Evolutionary conservation across 331 rosid genomes (phyloP).

Genomic region (Acacia concinna): DNA sequence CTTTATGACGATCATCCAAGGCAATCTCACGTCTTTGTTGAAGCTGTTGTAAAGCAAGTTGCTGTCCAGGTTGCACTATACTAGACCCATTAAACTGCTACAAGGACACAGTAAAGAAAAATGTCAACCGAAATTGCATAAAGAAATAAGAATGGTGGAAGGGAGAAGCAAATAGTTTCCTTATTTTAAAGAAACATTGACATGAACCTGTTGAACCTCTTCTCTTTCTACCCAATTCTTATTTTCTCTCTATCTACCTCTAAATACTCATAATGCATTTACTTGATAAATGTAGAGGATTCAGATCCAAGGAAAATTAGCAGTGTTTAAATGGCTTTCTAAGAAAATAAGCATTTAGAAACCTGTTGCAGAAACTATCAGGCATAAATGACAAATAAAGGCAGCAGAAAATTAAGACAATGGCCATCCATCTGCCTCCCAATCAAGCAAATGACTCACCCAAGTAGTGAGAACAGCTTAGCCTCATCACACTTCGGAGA

Average conservation of each 20-base stretch:
- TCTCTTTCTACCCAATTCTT: neutral
- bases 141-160: neutral
- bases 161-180: neutral
- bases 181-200: neutral
- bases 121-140: constrained; percentile 2
- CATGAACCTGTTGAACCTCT: neutral
- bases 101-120: constrained; percentile 29
- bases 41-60: constrained; percentile 56
- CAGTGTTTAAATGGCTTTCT: neutral
- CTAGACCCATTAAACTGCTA: constrained; percentile 65
- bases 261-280: neutral
- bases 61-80: constrained; percentile 62
- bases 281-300: neutral
- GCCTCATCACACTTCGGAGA: neutral
- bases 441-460: neutral
- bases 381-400: neutral
- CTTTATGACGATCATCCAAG: constrained; percentile 67
- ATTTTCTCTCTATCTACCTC: neutral
- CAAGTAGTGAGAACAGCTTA: neutral
- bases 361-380: neutral
- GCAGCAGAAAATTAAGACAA: neutral
- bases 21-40: constrained; percentile 75
- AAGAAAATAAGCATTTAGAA: neutral
- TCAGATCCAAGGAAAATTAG: neutral
- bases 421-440: neutral